Evolutionary conservation across 108 stramenopile genomes (phyloP).

Genomic region (Skeletonema tropicum): DNA sequence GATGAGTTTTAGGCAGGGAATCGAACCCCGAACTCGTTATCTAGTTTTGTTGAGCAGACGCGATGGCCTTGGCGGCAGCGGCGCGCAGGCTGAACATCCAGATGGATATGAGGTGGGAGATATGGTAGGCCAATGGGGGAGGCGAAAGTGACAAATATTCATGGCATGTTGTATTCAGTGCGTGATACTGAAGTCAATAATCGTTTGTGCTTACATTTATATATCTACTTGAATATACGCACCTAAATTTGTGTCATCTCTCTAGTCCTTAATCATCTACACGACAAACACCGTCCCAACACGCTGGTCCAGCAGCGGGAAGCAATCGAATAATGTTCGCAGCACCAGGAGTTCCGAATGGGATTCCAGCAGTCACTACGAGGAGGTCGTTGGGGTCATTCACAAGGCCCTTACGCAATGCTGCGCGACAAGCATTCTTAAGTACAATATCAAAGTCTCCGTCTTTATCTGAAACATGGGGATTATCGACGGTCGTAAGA

Average conservation of each 20-base stretch:
- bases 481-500: conserved; percentile 88
- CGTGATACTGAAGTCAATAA: too few species aligned
- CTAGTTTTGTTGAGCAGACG: too few species aligned
- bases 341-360: conserved; percentile 3
- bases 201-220: too few species aligned
- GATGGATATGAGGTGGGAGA: too few species aligned
- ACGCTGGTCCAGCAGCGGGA: background rate
- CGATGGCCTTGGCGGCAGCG: too few species aligned
- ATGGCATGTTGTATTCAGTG: too few species aligned
- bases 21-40: too few species aligned
- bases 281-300: conserved; percentile 38
- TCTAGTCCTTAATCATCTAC: conserved; percentile 23
- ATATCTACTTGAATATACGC: too few species aligned
- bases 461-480: conserved; percentile 90
- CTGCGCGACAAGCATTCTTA: conserved; percentile 79
- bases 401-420: conserved; percentile 87
- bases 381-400: conserved; percentile 83
- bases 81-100: too few species aligned
- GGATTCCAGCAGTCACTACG: conserved; percentile 40
- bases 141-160: too few species aligned
- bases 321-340: conserved; percentile 5
- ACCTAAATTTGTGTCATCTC: background rate
- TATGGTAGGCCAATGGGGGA: too few species aligned
- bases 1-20: too few species aligned
- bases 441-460: conserved; percentile 85